Evolutionary conservation across 2,329 filamentous ascomycete species (phyloP).

Genomic region (Aspergillus hiratsukae): DNA sequence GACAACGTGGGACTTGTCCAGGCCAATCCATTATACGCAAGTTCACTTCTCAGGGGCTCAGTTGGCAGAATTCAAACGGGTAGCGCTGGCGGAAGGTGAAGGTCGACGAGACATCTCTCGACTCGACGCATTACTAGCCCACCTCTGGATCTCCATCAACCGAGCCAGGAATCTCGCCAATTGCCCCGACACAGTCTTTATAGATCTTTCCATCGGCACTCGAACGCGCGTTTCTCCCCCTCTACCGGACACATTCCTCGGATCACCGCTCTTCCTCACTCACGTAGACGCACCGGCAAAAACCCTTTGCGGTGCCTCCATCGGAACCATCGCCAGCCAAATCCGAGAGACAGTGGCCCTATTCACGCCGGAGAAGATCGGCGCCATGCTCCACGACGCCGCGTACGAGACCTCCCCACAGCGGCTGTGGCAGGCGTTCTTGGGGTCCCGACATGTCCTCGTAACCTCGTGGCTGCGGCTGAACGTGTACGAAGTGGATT

Average conservation of each 20-base stretch:
- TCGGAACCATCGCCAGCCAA: conserved; percentile 9
- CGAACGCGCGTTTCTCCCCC: conserved; percentile 31
- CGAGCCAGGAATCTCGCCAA: conserved; percentile 33
- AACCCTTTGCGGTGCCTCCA: background rate
- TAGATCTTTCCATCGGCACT: conserved; percentile 41
- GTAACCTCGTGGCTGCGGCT: conserved; percentile 42
- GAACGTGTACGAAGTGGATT: conserved; percentile 36
- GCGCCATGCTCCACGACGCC: conserved; percentile 40
- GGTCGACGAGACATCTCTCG: conserved; percentile 30
- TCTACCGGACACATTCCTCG: conserved; percentile 40
- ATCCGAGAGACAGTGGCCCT: conserved; percentile 34
- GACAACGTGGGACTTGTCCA: conserved; percentile 37
- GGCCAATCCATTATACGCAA: conserved; percentile 27
- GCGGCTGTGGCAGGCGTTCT: conserved; percentile 46
- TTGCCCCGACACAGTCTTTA: conserved; percentile 29
- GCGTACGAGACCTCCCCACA: conserved; percentile 45
- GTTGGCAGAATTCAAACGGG: conserved; percentile 31
- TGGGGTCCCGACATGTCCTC: conserved; percentile 40
- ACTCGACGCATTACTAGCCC: conserved; percentile 45
- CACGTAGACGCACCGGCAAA: conserved; percentile 25
- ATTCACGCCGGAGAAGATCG: conserved; percentile 38
- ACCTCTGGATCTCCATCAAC: conserved; percentile 45
- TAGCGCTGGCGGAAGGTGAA: conserved; percentile 4
- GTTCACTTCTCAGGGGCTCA: conserved; percentile 38
- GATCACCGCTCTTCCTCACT: conserved; percentile 43